A percentile compares a stretch with the other conserved stretches of the same genome.
phyloP scores from a whole-genome alignment of 371 early-diverging fungal species.

The Dinochytrium kinnereticum region DNA sequence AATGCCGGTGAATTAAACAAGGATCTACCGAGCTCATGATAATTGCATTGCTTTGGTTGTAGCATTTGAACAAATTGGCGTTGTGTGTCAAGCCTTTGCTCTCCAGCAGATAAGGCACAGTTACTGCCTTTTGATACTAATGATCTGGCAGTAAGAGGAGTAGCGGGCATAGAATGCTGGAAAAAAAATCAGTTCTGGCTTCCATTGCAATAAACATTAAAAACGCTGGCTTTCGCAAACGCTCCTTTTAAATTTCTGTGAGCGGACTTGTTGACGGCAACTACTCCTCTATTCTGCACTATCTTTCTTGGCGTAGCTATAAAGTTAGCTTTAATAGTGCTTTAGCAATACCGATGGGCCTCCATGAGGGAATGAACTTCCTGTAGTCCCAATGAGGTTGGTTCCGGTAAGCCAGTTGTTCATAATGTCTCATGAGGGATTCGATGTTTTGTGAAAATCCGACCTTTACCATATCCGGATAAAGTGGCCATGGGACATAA shows the following conservation, averaged over 20 bases:
- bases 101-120: background rate
- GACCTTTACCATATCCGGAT: background rate
- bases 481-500: background rate
- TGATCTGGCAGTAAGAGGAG: slow-evolving; percentile 4
- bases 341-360: background rate
- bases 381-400: background rate
- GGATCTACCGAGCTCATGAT: too few relatives aligned
- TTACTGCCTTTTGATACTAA: background rate
- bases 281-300: background rate
- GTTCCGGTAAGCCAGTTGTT: background rate
- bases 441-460: background rate
- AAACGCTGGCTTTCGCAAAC: background rate
- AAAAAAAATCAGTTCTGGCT: too few relatives aligned
- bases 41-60: too few relatives aligned
- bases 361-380: background rate
- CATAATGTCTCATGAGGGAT: background rate
- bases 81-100: background rate
- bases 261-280: background rate
- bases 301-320: slow-evolving; percentile 1
- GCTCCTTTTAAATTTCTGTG: slow-evolving; percentile 5
- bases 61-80: background rate
- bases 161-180: slow-evolving; percentile 7
- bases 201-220: slow-evolving; percentile 7
- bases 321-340: background rate
- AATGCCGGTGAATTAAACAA: too few relatives aligned